phyloP scores from a whole-genome alignment of 257 asterid genomes.

The Leonotis leonurus region DNA sequence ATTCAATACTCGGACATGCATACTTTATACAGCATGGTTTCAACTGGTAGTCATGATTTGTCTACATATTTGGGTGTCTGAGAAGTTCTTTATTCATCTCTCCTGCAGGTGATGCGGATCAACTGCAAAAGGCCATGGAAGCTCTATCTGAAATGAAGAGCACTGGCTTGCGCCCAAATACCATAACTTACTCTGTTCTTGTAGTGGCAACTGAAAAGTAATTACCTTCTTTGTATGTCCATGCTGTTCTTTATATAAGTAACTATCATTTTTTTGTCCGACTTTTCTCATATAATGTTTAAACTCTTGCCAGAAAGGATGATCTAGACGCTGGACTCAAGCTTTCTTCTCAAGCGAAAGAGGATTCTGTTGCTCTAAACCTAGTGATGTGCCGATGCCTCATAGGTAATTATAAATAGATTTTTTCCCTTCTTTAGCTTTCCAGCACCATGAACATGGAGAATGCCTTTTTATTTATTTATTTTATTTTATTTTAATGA shows the following conservation, averaged over 20 bases:
- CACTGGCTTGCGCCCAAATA: conserved; percentile 63
- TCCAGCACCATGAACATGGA: conserved; percentile 9
- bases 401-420: conserved; percentile 46
- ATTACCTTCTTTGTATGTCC: conserved; percentile 26
- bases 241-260: background rate
- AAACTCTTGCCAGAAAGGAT: conserved; percentile 59
- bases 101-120: conserved; percentile 68
- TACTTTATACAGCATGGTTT: too few relatives aligned
- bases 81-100: conserved; percentile 8
- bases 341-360: conserved; percentile 82
- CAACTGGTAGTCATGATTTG: too few relatives aligned
- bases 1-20: too few relatives aligned
- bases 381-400: conserved; percentile 89
- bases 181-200: conserved; percentile 83
- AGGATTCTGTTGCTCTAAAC: conserved; percentile 76
- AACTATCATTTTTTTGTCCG: too few relatives aligned
- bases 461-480: too few relatives aligned
- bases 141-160: conserved; percentile 66
- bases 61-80: background rate
- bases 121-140: conserved; percentile 68
- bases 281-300: too few relatives aligned
- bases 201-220: conserved; percentile 91
- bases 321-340: conserved; percentile 73
- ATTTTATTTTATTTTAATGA: too few relatives aligned
- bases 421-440: conserved; percentile 10